Conservation (phyloP, 768 basidiomycete genomes). For the Collybia sordida region DNA sequence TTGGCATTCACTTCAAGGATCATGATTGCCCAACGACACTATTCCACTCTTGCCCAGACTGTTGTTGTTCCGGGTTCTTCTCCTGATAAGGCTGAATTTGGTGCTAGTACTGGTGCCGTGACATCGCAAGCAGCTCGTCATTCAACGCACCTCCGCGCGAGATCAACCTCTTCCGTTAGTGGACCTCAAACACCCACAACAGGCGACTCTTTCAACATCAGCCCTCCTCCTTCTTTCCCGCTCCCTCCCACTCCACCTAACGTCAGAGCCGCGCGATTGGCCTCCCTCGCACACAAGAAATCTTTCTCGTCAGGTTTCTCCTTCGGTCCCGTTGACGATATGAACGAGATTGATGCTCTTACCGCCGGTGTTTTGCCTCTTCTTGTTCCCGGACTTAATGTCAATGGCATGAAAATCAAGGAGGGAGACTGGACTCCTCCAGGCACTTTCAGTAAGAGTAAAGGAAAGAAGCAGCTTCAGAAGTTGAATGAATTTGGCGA, state of each 20-base stretch:
- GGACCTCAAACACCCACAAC: conserved; percentile 36
- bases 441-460: conserved; percentile 39
- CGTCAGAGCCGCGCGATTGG: conserved; percentile 56
- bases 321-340: conserved; percentile 53
- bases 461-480: conserved; percentile 32
- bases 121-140: conserved; percentile 26
- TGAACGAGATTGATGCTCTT: conserved; percentile 70
- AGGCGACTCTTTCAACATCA: conserved; percentile 36
- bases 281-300: conserved; percentile 56
- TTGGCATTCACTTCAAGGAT: conserved; percentile 53
- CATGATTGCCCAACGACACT: conserved; percentile 74
- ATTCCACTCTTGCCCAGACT: conserved; percentile 68
- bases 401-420: conserved; percentile 57
- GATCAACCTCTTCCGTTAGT: conserved; percentile 55
- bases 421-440: conserved; percentile 43
- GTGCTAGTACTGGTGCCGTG: conserved; percentile 35
- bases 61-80: conserved; percentile 49
- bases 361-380: conserved; percentile 69
- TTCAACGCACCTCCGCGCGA: conserved; percentile 56
- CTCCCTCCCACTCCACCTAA: conserved; percentile 76
- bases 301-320: conserved; percentile 66
- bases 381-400: conserved; percentile 63
- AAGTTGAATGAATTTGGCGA: conserved; percentile 43
- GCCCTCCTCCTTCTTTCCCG: conserved; percentile 65
- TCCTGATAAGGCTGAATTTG: conserved; percentile 36